Conservation (phyloP, 495 filamentous ascomycete genomes). For the Viridothelium virens region DNA sequence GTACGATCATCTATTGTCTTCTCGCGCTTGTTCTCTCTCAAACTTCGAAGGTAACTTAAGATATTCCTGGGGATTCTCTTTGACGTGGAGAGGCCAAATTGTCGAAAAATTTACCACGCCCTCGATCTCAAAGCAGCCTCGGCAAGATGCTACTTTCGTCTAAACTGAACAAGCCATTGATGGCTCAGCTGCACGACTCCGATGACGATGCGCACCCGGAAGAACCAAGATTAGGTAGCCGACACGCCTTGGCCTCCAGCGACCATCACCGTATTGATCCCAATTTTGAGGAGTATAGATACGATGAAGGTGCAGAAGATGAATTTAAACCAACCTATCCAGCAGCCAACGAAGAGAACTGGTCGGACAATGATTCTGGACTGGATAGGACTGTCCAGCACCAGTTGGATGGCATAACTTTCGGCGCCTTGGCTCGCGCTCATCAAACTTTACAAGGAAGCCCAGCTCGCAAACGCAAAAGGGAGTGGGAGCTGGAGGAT, state of each 20-base stretch:
- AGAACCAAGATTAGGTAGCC: background rate
- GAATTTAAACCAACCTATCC: background rate
- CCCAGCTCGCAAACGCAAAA: constrained; percentile 41
- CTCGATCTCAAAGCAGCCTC: background rate
- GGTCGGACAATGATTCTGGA: background rate
- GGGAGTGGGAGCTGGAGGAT: constrained; percentile 32
- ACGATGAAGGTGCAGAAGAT: background rate
- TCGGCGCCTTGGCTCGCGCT: constrained; percentile 80
- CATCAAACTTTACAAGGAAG: constrained; percentile 53
- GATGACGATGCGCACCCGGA: background rate
- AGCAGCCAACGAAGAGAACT: background rate
- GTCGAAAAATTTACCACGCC: background rate
- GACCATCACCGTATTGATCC: background rate
- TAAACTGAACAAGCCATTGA: background rate
- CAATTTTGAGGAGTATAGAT: background rate
- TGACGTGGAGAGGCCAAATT: too few relatives aligned
- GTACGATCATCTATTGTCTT: too few relatives aligned
- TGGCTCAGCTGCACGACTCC: background rate
- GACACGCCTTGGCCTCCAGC: background rate
- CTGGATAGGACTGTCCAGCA: constrained; percentile 28
- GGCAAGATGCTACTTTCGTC: background rate
- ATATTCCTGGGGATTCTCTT: too few relatives aligned
- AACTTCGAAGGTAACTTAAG: too few relatives aligned
- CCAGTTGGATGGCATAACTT: constrained; percentile 53
- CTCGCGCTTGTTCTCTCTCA: too few relatives aligned